Evolutionary conservation across 257 asterid genomes (phyloP).

Genomic region (Coffea canephora): DNA sequence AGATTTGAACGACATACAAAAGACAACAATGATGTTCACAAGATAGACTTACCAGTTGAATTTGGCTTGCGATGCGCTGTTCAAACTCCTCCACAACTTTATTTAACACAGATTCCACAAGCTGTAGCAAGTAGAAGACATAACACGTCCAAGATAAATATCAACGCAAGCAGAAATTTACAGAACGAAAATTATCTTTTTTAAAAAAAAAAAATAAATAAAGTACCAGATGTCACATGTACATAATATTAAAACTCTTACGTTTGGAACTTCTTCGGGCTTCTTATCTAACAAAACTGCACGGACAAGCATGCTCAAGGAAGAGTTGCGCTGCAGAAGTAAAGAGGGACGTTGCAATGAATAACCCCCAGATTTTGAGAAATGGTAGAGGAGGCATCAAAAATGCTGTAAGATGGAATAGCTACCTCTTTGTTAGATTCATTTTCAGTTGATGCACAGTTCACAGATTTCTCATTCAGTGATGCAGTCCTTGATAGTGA

Average conservation of each 20-base stretch:
- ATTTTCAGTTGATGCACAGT: constrained; percentile 34
- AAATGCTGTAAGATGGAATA: constrained; percentile 12
- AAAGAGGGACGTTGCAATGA: constrained; percentile 2
- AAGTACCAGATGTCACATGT: neutral
- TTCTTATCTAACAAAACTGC: constrained; percentile 72
- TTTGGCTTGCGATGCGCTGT: constrained; percentile 61
- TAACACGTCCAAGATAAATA: constrained; percentile 13
- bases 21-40: neutral
- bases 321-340: constrained; percentile 65
- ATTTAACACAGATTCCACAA: constrained; percentile 78
- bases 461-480: constrained; percentile 49
- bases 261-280: constrained; percentile 92
- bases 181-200: neutral
- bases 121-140: constrained; percentile 49
- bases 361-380: neutral
- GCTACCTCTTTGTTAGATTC: constrained; percentile 58
- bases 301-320: constrained; percentile 76
- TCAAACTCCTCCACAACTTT: constrained; percentile 91
- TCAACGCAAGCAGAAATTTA: neutral
- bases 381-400: constrained; percentile 8
- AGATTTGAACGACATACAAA: neutral
- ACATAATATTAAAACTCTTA: constrained; percentile 27
- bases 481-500: constrained; percentile 59
- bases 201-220: too few species aligned
- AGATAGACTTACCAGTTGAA: constrained; percentile 47